These are phyloP conservation scores for Cucurbita ficifolia DNA, from an alignment of 306 rosid genomes.

Conservation along the genomic window DNA sequence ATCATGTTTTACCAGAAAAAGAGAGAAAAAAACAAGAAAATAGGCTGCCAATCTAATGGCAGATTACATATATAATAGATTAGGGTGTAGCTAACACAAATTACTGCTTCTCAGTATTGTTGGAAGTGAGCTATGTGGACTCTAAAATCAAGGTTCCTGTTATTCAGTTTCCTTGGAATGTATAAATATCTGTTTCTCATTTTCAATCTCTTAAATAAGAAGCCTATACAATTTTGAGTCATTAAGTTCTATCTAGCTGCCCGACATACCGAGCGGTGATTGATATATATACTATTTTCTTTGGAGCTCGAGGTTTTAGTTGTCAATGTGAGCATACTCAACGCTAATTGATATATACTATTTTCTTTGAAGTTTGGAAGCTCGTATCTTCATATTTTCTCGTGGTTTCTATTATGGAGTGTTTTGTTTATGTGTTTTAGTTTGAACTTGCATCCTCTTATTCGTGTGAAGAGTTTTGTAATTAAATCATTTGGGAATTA, in stretches of 20 bases:
- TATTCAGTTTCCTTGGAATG: slow-evolving; percentile 3
- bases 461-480: too few relatives aligned
- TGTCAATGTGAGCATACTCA: too few relatives aligned
- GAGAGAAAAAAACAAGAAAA: not conserved
- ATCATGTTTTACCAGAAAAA: not conserved
- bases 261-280: too few relatives aligned
- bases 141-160: not conserved
- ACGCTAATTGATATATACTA: too few relatives aligned
- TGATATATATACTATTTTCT: too few relatives aligned
- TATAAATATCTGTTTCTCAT: not conserved
- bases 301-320: too few relatives aligned
- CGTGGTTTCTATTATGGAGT: too few relatives aligned
- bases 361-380: too few relatives aligned
- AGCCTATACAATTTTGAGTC: not conserved
- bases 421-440: too few relatives aligned
- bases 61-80: not conserved
- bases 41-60: not conserved
- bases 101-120: not conserved
- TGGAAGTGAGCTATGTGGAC: not conserved
- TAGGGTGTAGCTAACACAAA: not conserved
- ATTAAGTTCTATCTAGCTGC: not conserved
- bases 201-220: not conserved
- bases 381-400: too few relatives aligned
- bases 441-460: too few relatives aligned
- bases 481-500: too few relatives aligned